Base-by-base conservation (phyloP, 352 stramenopile genomes). In the Phytophthora aleatoria region DNA sequence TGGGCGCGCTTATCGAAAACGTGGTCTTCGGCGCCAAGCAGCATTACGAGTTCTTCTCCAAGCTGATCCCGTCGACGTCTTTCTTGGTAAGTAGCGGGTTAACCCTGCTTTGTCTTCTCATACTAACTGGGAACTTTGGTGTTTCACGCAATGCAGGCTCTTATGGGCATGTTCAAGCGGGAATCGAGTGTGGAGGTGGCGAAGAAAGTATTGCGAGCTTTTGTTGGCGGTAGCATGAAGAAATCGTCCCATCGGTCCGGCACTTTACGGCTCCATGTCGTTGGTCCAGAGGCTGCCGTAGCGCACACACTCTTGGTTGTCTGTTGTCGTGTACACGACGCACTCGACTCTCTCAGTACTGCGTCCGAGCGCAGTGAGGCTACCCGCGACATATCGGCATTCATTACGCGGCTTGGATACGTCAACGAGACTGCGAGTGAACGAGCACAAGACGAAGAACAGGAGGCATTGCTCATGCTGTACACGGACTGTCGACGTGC, bases 241-340 rank as follows among this genome's bases (percentile, higher is more conserved):
- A 68, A 64, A 26, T 66, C 57, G 3, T 58, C 45, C 5, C 58
- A 39, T 7, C 50, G 41, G 15, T 77, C 53, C 6, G 56, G 70
- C 5, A 77, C 57, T 15, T 68, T 93, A 27, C 77, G 84, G 0
- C 74, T 95, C 3, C 71, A 85, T 38, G 81, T 95, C 2, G 69
- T 91, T 1, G 85, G 87, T 0, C 82, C 83, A 0, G 81, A 94
- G 48, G 87, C 87, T 48, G 82, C 83, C 0, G 76, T 97, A 0
- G 87, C 92, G 3, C 87, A 97, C 52, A 96, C 88, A 9, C 59
- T 97, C 7, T 85, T 97, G 50, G 89, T 92, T 48, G 75, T 97
- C 11, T 92, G 77, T 57, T 90, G 90, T 56, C 80, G 84, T 11
- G 74, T 97, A 0, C 88, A 97, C 43, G 89, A 97, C 57, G 77